phyloP scores from a whole-genome alignment of 129 eudicot species.

The Glebionis coronaria region DNA sequence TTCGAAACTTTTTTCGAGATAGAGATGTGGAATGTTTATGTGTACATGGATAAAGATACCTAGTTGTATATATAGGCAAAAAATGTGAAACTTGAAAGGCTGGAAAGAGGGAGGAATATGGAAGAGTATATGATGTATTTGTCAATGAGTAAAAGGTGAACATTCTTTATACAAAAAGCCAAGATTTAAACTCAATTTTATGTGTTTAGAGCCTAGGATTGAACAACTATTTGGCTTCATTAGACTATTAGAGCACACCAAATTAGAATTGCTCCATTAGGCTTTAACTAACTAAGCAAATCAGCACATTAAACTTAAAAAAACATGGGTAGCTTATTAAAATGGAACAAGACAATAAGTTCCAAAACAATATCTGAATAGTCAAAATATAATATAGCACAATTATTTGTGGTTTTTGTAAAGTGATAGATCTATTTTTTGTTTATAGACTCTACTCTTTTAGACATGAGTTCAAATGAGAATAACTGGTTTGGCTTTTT shows the following conservation, averaged over 20 bases:
- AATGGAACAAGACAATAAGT: too few species aligned
- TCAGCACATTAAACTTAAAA: slow-evolving; percentile 1
- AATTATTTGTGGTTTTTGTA: too few species aligned
- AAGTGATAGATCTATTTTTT: too few species aligned
- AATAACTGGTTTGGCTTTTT: too few species aligned
- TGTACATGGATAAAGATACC: not conserved
- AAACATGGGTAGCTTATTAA: too few species aligned
- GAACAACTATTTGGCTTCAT: slow-evolving; percentile 25
- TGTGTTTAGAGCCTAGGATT: not conserved
- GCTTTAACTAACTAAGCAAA: slow-evolving; percentile 12
- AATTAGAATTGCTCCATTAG: slow-evolving; percentile 4
- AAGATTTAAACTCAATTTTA: slow-evolving; percentile 12
- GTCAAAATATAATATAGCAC: too few species aligned
- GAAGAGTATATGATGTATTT: slow-evolving; percentile 25
- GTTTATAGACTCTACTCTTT: too few species aligned
- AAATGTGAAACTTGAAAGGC: slow-evolving; percentile 15
- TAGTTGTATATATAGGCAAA: slow-evolving; percentile 11
- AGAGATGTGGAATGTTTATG: not conserved
- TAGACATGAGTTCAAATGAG: too few species aligned
- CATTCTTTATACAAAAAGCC: slow-evolving; percentile 3
- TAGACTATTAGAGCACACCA: slow-evolving; percentile 18
- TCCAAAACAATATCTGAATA: too few species aligned
- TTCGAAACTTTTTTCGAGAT: not conserved
- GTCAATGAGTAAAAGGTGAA: slow-evolving; percentile 27
- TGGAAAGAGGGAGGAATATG: slow-evolving; percentile 30